Conservation (phyloP, 768 basidiomycete genomes). For the Lentinula boryana region DNA sequence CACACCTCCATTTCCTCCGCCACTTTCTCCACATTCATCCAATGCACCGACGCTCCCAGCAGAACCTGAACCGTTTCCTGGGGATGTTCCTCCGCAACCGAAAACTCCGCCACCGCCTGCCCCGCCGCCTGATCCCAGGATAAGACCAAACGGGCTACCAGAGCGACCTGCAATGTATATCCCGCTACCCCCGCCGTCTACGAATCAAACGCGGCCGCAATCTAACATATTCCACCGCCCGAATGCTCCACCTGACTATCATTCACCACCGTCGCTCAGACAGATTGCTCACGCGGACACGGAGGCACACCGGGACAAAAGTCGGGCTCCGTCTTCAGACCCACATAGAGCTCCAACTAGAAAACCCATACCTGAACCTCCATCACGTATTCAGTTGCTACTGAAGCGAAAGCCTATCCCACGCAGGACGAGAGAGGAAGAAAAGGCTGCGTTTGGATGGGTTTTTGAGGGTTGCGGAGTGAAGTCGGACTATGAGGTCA, state of each 20-base stretch:
- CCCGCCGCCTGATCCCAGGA: constrained; percentile 25
- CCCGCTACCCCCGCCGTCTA: constrained; percentile 13
- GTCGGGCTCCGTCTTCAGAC: neutral
- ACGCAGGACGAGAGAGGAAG: constrained; percentile 55
- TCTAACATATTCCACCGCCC: constrained; percentile 18
- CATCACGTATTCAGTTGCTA: neutral
- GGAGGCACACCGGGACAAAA: neutral
- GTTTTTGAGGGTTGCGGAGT: constrained; percentile 64
- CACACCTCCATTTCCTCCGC: constrained; percentile 9
- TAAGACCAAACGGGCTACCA: constrained; percentile 16
- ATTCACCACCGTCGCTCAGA: constrained; percentile 36
- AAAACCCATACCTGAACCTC: constrained; percentile 4
- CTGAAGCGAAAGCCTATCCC: neutral
- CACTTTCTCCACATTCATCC: constrained; percentile 16
- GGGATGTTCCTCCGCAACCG: constrained; percentile 15
- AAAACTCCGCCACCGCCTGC: constrained; percentile 26
- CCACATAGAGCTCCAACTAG: neutral
- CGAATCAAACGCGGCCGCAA: neutral
- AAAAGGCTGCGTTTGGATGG: constrained; percentile 61
- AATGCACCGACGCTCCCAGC: constrained; percentile 15
- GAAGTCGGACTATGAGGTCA: constrained; percentile 72
- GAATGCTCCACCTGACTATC: constrained; percentile 36
- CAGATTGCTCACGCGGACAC: neutral
- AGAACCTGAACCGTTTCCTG: neutral
- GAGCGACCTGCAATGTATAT: constrained; percentile 12